Conservation (phyloP, 768 basidiomycete species). For the Boletus subparvulus region DNA sequence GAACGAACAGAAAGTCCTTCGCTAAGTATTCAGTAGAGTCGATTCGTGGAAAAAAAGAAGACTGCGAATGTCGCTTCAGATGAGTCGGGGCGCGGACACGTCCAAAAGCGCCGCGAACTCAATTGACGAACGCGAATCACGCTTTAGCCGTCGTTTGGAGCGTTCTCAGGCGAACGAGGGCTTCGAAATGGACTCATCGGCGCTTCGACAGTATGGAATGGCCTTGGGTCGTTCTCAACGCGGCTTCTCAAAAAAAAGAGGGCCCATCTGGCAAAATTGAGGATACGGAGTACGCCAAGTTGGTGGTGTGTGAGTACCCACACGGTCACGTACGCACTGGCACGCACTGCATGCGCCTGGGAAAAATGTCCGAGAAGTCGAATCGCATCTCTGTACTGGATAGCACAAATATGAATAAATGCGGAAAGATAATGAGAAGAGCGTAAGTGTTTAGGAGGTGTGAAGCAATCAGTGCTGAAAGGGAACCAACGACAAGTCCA, state of each 20-base stretch:
- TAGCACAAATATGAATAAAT: constrained; percentile 13
- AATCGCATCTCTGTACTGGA: constrained; percentile 17
- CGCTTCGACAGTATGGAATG: not conserved
- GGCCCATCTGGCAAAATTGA: not conserved
- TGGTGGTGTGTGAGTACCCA: not conserved
- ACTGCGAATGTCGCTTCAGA: not conserved
- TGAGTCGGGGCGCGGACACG: not conserved
- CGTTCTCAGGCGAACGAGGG: not conserved
- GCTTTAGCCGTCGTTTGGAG: not conserved
- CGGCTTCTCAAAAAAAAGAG: not conserved
- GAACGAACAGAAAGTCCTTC: not conserved
- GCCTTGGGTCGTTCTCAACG: not conserved
- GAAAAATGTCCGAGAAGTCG: not conserved
- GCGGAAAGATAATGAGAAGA: not conserved
- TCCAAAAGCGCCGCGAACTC: not conserved
- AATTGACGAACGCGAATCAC: not conserved
- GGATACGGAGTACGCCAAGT: not conserved
- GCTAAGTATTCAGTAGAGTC: not conserved
- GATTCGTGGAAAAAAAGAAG: not conserved
- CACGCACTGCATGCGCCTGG: not conserved
- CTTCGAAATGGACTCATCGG: not conserved
- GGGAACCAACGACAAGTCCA: not conserved
- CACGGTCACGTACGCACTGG: not conserved
- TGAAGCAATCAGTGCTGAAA: not conserved
- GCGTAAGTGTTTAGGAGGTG: not conserved